Conservation (phyloP, 176 grass and related monocot species). For the Aegilops longissima region DNA sequence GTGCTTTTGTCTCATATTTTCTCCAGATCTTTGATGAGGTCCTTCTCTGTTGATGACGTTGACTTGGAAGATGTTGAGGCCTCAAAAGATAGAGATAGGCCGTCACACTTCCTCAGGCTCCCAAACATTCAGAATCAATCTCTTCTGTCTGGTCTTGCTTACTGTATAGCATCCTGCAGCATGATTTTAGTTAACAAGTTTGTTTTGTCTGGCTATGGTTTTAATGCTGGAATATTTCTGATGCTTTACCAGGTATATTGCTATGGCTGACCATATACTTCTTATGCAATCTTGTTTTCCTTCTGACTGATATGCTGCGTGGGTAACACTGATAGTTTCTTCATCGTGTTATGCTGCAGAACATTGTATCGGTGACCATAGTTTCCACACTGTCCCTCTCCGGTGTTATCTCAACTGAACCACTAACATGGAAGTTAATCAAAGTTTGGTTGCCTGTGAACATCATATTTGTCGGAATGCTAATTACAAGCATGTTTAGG, state of each 20-base stretch:
- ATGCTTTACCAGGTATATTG: slow-evolving; percentile 91
- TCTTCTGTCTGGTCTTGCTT: slow-evolving; percentile 86
- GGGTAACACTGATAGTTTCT: slow-evolving; percentile 11
- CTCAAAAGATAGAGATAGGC: slow-evolving; percentile 66
- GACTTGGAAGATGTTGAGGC: slow-evolving; percentile 76
- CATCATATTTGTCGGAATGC: slow-evolving; percentile 97
- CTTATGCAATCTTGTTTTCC: slow-evolving; percentile 26
- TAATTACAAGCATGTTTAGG: slow-evolving; percentile 99
- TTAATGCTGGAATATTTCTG: slow-evolving; percentile 91
- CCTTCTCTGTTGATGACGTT: slow-evolving; percentile 55
- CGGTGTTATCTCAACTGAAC: slow-evolving; percentile 79
- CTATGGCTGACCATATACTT: slow-evolving; percentile 19
- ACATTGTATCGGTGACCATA: slow-evolving; percentile 82
- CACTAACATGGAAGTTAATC: slow-evolving; percentile 82
- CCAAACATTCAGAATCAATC: slow-evolving; percentile 71
- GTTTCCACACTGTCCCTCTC: slow-evolving; percentile 68
- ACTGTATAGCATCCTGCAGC: slow-evolving; percentile 87
- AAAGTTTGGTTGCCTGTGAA: slow-evolving; percentile 96
- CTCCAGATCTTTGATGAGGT: slow-evolving; percentile 60
- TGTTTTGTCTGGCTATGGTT: slow-evolving; percentile 87
- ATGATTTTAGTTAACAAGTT: slow-evolving; percentile 98
- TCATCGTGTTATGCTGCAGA: slow-evolving; percentile 62
- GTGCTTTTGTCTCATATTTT: slow-evolving; percentile 19
- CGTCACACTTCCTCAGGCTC: slow-evolving; percentile 34
- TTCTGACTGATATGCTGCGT: neutral